Conservation (phyloP, 2,329 filamentous ascomycete genomes). For the Colletotrichum tamarilloi region DNA sequence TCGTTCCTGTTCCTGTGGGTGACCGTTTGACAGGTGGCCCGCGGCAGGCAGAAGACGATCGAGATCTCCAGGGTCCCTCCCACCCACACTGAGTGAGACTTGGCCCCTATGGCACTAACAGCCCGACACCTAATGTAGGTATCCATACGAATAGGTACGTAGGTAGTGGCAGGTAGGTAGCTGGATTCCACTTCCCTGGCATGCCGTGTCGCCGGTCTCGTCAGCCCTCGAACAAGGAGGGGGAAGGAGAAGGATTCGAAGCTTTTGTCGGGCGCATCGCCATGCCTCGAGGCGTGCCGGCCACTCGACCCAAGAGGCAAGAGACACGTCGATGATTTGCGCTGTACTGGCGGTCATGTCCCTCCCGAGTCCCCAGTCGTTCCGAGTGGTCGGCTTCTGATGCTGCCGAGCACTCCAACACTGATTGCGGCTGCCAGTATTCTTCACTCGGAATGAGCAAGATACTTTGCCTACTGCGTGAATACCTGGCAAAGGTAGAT, state of each 20-base stretch:
- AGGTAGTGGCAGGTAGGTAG: no score
- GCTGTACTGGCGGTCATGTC: neutral
- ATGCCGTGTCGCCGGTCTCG: neutral
- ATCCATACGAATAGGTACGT: no score
- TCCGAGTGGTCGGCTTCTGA: neutral
- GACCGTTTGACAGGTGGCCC: constrained; percentile 7
- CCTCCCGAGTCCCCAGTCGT: neutral
- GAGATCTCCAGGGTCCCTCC: constrained; percentile 31
- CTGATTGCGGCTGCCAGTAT: neutral
- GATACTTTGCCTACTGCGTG: no score
- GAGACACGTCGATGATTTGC: neutral
- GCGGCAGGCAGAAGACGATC: constrained; percentile 3
- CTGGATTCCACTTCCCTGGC: constrained; percentile 18
- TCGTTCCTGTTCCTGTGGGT: neutral
- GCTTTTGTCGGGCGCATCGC: neutral
- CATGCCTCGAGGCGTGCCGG: neutral
- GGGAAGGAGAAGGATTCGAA: neutral
- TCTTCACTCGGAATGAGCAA: no score
- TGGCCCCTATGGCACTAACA: no score
- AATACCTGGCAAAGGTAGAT: neutral
- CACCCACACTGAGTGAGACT: neutral
- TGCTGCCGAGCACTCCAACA: neutral
- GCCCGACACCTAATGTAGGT: neutral
- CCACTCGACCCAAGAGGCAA: neutral
- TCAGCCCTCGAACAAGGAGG: neutral